Base-by-base conservation (phyloP, 1,284 basidiomycete species). In the Apiotrichum porosum region DNA sequence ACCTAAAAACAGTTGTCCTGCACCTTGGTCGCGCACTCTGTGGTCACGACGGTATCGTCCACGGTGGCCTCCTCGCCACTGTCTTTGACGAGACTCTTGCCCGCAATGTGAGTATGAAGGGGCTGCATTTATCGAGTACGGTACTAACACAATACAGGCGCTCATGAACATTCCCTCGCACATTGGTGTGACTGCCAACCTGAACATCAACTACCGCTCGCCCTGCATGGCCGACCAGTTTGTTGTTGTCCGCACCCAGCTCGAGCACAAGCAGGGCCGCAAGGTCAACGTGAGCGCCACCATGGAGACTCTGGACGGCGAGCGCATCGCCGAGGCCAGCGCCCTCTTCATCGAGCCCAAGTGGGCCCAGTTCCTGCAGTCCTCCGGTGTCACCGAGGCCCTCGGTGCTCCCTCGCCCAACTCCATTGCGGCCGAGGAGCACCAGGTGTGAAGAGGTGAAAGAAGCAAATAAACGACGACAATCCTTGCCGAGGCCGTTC, bases 31-130 rank as follows among this genome's bases (percentile, higher is more conserved):
- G 86, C 31, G 84, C 83, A 6, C 63, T 97, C 42, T 97, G 93
- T 65, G 71, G 88, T 3, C 90, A 94, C 61, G 90, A 94, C 69
- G 92, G 92, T 0, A 88, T 97, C 56, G 75, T 97, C 2, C 94
- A 97, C 66, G 94, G 94, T 0, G 94, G 94, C 2, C 68, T 97
- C 52, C 76, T 97, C 21, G 89, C 91, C 23, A 97, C 91, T 1
- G 74, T 97, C 4, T 74, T 94, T 49, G 93, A 97, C 62, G 93
- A 97, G 76, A 79, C 80, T 3, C 70, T 97, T 34, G 92, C 83
- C 0, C 76, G 93, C 51, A 85, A 83, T 54, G 91, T 90, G 61
- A 61, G 84, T 78, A 28, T 15, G 4, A 23, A 12, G 18, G 5
- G 6, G n/a, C n/a, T n/a, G n/a, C n/a, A n/a, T n/a, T n/a, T n/a